Base-by-base conservation (phyloP, 768 basidiomycete genomes). In the Pulveroboletus sp. region DNA sequence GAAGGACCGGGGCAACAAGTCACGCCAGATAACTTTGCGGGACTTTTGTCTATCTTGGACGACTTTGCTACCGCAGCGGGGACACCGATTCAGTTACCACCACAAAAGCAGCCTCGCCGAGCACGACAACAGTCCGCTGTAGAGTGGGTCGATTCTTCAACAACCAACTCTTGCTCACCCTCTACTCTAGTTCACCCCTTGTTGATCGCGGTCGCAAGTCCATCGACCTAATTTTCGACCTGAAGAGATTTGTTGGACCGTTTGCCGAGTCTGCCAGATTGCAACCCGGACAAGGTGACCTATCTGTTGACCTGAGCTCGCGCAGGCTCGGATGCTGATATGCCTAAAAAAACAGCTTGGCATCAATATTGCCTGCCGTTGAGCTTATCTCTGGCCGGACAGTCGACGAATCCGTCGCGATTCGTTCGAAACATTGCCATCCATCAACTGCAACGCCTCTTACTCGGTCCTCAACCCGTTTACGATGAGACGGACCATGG, bases 361-460 rank as follows among this genome's bases (percentile, higher is more conserved):
- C 82, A 79, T 39, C 77, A 82, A 47, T 80, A 84, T 57, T 84
- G 82, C 64, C 71, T 95, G 12, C 91, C 91, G 1, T 66, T 93
- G 26, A 71, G 94, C 8, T 73, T 76, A 1, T 81, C 85, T 8
- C 77, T 96, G 37, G 80, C 82, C 4, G 82, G 83, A 28, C 93
- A 95, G 62, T 90, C 89, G 39, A 79, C 84, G 31, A 94, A 89
- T 61, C 82, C 85, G 17, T 80, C 83, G 14, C 81, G 89, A n/a
- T 86, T 91, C 62, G 79, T 97, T 47, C 83, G 94, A 8, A 89
- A 93, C 63, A 75, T 70, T 43, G 84, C 93, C 8, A 82, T 94
- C 50, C 75, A 77, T 35, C 83, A 89, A 59, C 75, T 96, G 7
- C 92, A 96, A 59, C 85, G 94, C 9, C 77, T 90, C 41, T 73